These are phyloP conservation scores for Ottelia alismoides DNA, from an alignment of 106 monocot species.

Conservation along the genomic window DNA sequence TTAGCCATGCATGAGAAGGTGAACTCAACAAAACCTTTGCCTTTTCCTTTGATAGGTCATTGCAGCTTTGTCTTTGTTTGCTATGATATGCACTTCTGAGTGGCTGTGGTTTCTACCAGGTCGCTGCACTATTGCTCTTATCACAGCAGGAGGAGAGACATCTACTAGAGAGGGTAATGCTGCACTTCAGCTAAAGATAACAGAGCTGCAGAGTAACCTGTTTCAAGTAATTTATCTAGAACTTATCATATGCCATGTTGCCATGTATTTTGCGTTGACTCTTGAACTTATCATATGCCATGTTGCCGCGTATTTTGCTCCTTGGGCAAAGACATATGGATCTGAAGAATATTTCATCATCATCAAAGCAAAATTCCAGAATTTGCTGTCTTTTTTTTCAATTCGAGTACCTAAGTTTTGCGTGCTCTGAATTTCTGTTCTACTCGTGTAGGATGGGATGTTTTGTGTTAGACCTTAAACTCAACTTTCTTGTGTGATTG, in stretches of 20 bases:
- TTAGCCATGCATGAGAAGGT: constrained; percentile 96
- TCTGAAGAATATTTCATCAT: too few relatives aligned
- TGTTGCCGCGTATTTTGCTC: too few relatives aligned
- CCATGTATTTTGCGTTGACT: neutral
- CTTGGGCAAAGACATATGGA: too few relatives aligned
- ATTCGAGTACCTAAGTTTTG: too few relatives aligned
- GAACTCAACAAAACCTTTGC: neutral
- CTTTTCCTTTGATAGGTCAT: neutral
- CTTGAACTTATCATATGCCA: too few relatives aligned
- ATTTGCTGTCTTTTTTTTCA: too few relatives aligned
- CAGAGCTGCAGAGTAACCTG: constrained; percentile 72
- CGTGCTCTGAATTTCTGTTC: too few relatives aligned
- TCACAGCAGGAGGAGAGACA: constrained; percentile 96
- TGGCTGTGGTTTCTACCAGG: constrained; percentile 27
- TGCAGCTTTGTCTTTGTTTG: neutral
- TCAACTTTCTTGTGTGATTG: too few relatives aligned
- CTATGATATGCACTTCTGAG: neutral
- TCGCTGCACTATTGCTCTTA: constrained; percentile 69
- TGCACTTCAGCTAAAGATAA: constrained; percentile 60
- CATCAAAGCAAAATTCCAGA: too few relatives aligned
- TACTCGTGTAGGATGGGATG: too few relatives aligned
- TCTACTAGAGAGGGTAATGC: constrained; percentile 62
- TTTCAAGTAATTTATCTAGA: constrained; percentile 46
- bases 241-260: neutral
- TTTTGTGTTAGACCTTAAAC: too few relatives aligned